Conservation (phyloP, 208 protist species). For the Wallacemonas sp. region DNA sequence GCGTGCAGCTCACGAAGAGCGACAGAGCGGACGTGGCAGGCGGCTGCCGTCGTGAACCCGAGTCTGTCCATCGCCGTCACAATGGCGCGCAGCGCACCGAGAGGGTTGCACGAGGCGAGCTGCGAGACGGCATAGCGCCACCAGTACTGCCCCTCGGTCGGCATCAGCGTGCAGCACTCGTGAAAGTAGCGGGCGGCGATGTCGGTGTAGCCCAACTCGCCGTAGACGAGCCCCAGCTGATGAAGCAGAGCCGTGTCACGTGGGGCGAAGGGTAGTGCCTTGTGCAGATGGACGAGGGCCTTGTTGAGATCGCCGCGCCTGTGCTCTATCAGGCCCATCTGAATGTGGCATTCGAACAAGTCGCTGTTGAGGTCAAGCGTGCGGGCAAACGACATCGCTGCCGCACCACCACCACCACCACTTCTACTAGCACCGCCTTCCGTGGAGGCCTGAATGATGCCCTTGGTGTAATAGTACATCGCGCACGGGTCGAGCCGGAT, state of each 20-base stretch:
- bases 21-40: constrained; percentile 31
- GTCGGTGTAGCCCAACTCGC: constrained; percentile 68
- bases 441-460: constrained; percentile 29
- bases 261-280: constrained; percentile 35
- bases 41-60: constrained; percentile 19
- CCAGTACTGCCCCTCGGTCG: constrained; percentile 23
- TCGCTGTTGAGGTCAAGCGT: constrained; percentile 39
- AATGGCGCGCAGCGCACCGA: constrained; percentile 27
- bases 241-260: constrained; percentile 58
- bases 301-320: constrained; percentile 35
- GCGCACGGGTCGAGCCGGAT: constrained; percentile 43
- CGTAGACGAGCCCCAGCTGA: constrained; percentile 74
- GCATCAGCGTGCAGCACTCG: constrained; percentile 25
- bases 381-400: constrained; percentile 35
- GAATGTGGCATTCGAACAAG: constrained; percentile 46
- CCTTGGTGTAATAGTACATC: constrained; percentile 58
- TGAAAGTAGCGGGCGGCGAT: constrained; percentile 77
- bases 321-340: constrained; percentile 58
- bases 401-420: constrained; percentile 1
- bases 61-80: constrained; percentile 16
- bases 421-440: constrained; percentile 3
- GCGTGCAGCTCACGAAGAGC: constrained; percentile 48
- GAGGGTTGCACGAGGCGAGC: constrained; percentile 20
- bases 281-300: constrained; percentile 52
- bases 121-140: constrained; percentile 32